These are phyloP conservation scores for Phaffia rhodozyma DNA, from an alignment of 1,284 basidiomycete genomes.

Conservation along the genomic window DNA sequence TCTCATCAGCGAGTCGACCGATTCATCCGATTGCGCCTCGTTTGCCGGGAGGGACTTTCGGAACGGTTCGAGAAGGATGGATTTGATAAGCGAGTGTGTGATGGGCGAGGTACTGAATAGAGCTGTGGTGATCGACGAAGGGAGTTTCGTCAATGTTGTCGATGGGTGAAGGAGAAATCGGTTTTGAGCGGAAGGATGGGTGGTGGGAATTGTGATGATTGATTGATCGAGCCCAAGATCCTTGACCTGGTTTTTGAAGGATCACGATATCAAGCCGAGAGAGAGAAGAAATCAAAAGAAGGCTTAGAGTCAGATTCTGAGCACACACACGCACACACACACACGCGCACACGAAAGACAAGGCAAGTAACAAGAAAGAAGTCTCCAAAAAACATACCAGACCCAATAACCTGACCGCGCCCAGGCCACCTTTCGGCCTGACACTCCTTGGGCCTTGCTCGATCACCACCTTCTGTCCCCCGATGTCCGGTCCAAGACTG, in stretches of 20 bases:
- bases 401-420: constrained; percentile 48
- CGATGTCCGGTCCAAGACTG: neutral
- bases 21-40: constrained; percentile 51
- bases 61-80: constrained; percentile 52
- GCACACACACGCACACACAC: neutral
- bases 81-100: constrained; percentile 41
- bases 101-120: constrained; percentile 34
- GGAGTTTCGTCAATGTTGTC: constrained; percentile 41
- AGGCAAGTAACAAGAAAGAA: too few relatives aligned
- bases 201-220: constrained; percentile 52
- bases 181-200: constrained; percentile 56
- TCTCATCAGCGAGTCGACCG: constrained; percentile 62
- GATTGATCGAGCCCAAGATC: constrained; percentile 50
- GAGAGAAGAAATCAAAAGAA: constrained; percentile 14
- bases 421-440: constrained; percentile 54
- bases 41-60: constrained; percentile 37
- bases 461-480: constrained; percentile 41
- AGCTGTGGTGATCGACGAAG: constrained; percentile 38
- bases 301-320: neutral
- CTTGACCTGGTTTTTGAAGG: constrained; percentile 47
- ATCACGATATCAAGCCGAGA: constrained; percentile 8
- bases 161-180: constrained; percentile 59
- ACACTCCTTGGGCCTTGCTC: constrained; percentile 76
- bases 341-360: neutral
- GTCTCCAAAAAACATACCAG: constrained; percentile 46